Base-by-base conservation (phyloP, 163 green algal species). In the Scenedesmus sp. region DNA sequence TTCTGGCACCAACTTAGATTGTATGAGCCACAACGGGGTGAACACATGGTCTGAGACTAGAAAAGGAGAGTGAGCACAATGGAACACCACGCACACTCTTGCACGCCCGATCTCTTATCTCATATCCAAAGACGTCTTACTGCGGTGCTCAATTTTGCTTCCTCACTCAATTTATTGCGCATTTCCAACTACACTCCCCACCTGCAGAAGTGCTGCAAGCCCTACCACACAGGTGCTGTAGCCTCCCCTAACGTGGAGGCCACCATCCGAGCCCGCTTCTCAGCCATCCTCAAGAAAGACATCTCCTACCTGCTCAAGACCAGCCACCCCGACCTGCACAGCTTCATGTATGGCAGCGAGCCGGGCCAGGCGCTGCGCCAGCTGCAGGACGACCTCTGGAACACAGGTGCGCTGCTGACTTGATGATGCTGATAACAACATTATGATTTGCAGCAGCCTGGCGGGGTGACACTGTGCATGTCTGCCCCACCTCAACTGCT, bases 211-310 rank as follows among this genome's bases (percentile, higher is more conserved):
- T 93, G 90, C 84, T 93, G 90, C 76, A 91, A 93, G 85, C 84
- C 70, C 8, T 67, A 91, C 46, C 90, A 93, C 84, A 46, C 16
- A 2, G 84, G 84, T 59, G 52, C 62, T n/a, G 84, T 59, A 5
- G 54, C 57, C 34, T 62, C 84, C 0, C 84, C 90, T 52, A 91
- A 18, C 15, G 70, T 93, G 13, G 90, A 93, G 83, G 90, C 26
- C 74, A 91, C 90, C 16, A 23, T 93, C n/a, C 86, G 90, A 34
- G 90, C 90, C 2, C 90, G 90, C 84, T 93, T 93, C 60, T 82
- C 46, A 55, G 90, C 90, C n/a, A 84, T 93, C 84, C 20, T 88
- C 12, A 93, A 88, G 60, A 90, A 91, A 15, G 84, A 91, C 18
- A 70, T 91, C 6, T 52, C 20, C 46, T 93, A 88, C 76, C 59